Evolutionary conservation across 441 rosid species (phyloP), one percentile per base, ranked within the genome.

Genomic region (Hura crepitans): DNA sequence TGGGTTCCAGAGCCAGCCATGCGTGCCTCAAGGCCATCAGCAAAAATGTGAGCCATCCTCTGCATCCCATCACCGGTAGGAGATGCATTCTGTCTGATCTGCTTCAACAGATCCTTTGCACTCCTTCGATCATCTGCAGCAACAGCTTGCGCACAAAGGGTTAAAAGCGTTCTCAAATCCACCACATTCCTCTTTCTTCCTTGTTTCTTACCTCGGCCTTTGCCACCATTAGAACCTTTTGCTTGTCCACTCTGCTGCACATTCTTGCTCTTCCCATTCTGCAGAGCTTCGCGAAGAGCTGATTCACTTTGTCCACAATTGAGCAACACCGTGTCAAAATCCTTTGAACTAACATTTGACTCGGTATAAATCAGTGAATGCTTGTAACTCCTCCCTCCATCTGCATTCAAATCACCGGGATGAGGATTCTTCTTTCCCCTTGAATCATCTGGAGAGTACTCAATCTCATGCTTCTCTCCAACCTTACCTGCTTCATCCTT

Each of bases 21-120:
- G 51, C 98, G 89, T 31, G 96, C 93, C 76, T 93, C 92, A 33
- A 93, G 96, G 69, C 89, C 87, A 74, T 89, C 82, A 5, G 91
- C 92, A 51, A 91, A 91, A 63, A 70, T 77, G 61, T 84, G 87
- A 30, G 97, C 92, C 75, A 91, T 46, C 56, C 98, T 87, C 86
- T 89, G 96, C 81, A 87, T 80, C 2, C 95, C 97, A 74, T 91
- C 92, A 2, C 97, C 98, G 6, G 71, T 53, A 56, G 86, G 79
- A 6, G 91, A 88, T 79, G 97, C 83, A 71, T 91, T 80, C 74
- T 81, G 87, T 81, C 87, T 87, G 58, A 93, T 83, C 74, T 85
- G 82, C 80, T 75, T 84, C 56, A 93, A 73, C 49, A 83, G 70
- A 14, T 87, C 90, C n/a, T 74, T 80, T 62, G 92, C 87, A 60